These are phyloP conservation scores for Quercus tomentella DNA, from an alignment of 331 rosid species.

Conservation along the genomic window DNA sequence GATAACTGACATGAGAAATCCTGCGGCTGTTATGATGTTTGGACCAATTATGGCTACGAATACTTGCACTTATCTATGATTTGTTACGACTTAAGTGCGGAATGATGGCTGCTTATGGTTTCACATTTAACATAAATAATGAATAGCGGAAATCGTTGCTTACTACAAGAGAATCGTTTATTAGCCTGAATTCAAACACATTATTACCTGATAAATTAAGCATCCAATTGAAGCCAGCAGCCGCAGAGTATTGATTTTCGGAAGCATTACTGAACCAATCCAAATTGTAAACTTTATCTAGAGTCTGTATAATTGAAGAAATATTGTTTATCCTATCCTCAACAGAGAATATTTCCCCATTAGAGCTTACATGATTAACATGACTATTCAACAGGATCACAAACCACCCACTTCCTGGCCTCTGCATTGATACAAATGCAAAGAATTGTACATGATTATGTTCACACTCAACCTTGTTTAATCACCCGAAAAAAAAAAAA, in stretches of 20 bases:
- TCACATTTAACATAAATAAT: background rate
- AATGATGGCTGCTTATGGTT: background rate
- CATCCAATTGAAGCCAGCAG: conserved; percentile 99
- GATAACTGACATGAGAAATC: background rate
- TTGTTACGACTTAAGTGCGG: background rate
- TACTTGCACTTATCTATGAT: background rate
- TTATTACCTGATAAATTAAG: conserved; percentile 70
- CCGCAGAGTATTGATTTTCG: conserved; percentile 88
- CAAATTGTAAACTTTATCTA: conserved; percentile 80
- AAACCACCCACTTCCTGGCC: conserved; percentile 97
- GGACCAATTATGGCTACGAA: background rate
- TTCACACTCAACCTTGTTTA: conserved; percentile 74
- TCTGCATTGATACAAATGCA: conserved; percentile 81
- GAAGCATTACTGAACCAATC: conserved; percentile 97
- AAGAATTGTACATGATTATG: conserved; percentile 77
- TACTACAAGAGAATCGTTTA: background rate
- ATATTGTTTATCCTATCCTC: conserved; percentile 60
- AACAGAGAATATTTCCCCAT: conserved; percentile 82
- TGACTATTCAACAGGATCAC: conserved; percentile 88
- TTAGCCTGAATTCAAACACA: background rate
- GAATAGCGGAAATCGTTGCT: background rate
- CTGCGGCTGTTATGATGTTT: background rate
- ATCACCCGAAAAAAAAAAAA: no score
- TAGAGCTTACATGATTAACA: no score
- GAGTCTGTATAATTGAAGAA: conserved; percentile 63